Base-by-base conservation (phyloP, 129 eudicot genomes). In the Saposhnikovia divaricata region DNA sequence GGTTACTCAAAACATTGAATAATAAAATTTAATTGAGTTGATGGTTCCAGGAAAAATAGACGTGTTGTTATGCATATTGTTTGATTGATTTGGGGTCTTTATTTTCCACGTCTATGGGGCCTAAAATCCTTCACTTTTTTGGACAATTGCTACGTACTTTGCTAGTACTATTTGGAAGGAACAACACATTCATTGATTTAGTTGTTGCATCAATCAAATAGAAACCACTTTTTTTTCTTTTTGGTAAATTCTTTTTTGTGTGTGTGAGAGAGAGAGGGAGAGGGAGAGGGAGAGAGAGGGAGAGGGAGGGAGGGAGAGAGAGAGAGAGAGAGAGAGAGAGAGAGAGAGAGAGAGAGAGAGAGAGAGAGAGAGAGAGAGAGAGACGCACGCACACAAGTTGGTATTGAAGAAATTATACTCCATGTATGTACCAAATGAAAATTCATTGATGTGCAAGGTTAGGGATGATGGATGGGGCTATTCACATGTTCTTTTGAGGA, bases 141-240 rank as follows among this genome's bases (percentile, higher is more conserved):
- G 75, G 46, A 31, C 73, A 39, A 39, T 71, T 71, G 75, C 45
- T n/a, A 61, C 34, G 69, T 61, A 61, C 69, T 8, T 61, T 25
- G 34, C 69, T 71, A 9, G 53, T 42, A 73, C 77, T 44, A 73
- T 43, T 73, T 43, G 16, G 78, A 46, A 74, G 39, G 78, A 74
- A 74, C 61, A 74, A 74, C 59, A 74, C 61, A 74, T 74, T 74
- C 78, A 74, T 74, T 69, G 74, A 61, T 61, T n/a, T 61, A 25
- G 31, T 61, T 61, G 69, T 61, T 61, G 69, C 69, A 61, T 61
- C 69, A 61, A 61, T 61, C 69, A 25, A n/a, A 4, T n/a, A 11
- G 69, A 61, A 9, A n/a, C 69, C 28, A 46, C 68, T 9, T 8
- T 61, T 19, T n/a, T 59, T 57, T n/a, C 28, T 2, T 9, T n/a